These are phyloP conservation scores for Fusarium vanettenii DNA, from an alignment of 2,329 filamentous ascomycete species.

Conservation along the genomic window DNA sequence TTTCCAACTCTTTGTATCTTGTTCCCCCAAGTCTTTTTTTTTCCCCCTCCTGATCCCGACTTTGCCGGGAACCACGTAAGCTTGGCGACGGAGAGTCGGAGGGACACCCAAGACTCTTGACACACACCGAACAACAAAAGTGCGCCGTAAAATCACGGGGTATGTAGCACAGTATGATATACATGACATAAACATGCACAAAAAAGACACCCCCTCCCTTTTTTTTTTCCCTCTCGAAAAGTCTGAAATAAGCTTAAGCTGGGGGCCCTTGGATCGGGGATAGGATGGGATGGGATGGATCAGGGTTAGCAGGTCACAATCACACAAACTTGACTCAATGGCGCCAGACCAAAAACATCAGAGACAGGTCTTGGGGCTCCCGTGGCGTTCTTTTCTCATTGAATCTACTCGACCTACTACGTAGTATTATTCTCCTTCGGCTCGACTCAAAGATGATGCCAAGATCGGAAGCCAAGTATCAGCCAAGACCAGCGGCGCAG, in stretches of 20 bases:
- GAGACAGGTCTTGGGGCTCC: background rate
- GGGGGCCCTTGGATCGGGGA: slow-evolving; percentile 21
- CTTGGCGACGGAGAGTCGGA: slow-evolving; percentile 30
- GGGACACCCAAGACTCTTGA: background rate
- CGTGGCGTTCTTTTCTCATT: background rate
- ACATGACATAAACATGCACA: background rate
- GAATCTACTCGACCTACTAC: background rate
- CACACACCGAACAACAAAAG: slow-evolving; percentile 23
- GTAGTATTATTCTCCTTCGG: background rate
- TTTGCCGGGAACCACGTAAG: slow-evolving; percentile 41
- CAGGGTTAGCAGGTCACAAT: slow-evolving; percentile 28
- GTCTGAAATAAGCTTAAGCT: slow-evolving; percentile 46
- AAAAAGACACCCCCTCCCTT: background rate
- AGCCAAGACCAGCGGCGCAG: slow-evolving; percentile 1
- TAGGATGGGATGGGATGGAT: background rate
- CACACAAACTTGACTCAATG: background rate
- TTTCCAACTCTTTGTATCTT: background rate
- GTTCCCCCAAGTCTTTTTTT: background rate
- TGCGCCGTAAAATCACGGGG: slow-evolving; percentile 10
- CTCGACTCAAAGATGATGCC: background rate
- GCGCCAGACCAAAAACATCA: background rate
- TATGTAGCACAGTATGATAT: background rate
- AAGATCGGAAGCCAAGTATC: slow-evolving; percentile 2
- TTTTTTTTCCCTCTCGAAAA: slow-evolving; percentile 3
- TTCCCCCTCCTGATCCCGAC: slow-evolving; percentile 37